phyloP scores from a whole-genome alignment of 192 early-diverging fungal species.

The Dispira parvispora region DNA sequence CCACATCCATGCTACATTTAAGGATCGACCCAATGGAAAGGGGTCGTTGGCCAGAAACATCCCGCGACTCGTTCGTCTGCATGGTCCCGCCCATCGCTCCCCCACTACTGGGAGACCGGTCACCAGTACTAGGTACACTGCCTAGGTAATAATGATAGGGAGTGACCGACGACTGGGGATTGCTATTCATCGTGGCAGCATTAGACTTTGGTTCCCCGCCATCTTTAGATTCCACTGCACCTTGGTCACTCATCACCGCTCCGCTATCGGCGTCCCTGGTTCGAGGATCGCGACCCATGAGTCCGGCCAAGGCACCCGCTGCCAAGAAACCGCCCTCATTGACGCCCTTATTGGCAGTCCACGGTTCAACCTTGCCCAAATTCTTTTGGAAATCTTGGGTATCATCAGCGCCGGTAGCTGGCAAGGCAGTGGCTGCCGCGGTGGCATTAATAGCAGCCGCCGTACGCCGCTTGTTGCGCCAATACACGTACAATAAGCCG shows the following conservation, averaged over 20 bases:
- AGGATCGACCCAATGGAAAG: conserved; percentile 7
- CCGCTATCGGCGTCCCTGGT: background rate
- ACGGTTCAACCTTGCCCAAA: conserved; percentile 20
- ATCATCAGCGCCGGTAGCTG: conserved; percentile 15
- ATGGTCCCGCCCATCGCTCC: background rate
- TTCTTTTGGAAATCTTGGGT: conserved; percentile 16
- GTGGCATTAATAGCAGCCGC: conserved; percentile 27
- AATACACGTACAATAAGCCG: conserved; percentile 36
- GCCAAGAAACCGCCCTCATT: conserved; percentile 6
- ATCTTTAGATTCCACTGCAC: too few relatives aligned
- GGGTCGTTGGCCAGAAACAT: background rate
- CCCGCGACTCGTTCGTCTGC: background rate
- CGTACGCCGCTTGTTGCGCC: conserved; percentile 30
- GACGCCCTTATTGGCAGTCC: conserved; percentile 18
- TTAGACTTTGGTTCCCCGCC: background rate
- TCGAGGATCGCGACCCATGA: background rate
- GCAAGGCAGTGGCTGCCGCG: conserved; percentile 24
- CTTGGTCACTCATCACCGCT: background rate
- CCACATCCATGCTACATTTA: background rate
- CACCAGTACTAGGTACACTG: background rate
- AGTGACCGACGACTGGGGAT: background rate
- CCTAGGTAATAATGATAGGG: conserved; percentile 6
- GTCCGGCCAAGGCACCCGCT: conserved; percentile 11
- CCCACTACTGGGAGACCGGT: background rate
- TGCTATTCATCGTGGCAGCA: conserved; percentile 8